A percentile compares a stretch with the other conserved stretches of the same genome.
phyloP scores from a whole-genome alignment of 345 rosid species.

The Lumnitzera racemosa region DNA sequence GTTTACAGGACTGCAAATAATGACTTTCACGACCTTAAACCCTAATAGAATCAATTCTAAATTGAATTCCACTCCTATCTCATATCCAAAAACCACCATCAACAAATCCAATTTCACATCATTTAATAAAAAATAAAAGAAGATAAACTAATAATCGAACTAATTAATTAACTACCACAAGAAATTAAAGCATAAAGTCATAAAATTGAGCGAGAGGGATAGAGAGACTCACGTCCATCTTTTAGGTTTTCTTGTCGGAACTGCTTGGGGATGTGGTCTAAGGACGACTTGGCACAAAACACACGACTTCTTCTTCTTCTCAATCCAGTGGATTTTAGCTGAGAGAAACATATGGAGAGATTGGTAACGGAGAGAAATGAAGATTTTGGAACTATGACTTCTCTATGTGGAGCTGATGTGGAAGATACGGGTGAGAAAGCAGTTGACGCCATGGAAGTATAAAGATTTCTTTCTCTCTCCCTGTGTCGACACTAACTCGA shows the following conservation, averaged over 20 bases:
- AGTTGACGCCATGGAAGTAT: conserved; percentile 43
- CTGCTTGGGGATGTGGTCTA: conserved; percentile 70
- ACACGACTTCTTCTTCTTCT: background rate
- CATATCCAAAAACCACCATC: conserved; percentile 4
- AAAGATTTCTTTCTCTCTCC: no score
- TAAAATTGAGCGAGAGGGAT: background rate
- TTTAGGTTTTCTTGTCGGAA: conserved; percentile 69
- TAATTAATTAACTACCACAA: background rate
- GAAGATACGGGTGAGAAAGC: conserved; percentile 8
- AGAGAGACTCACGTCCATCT: conserved; percentile 57
- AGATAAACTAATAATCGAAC: background rate
- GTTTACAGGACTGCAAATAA: no score
- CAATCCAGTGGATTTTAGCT: background rate
- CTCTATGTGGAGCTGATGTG: conserved; percentile 1
- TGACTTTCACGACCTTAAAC: no score
- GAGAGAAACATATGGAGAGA: background rate
- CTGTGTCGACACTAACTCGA: no score
- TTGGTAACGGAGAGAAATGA: conserved; percentile 4
- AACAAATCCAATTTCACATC: background rate
- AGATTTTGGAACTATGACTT: conserved; percentile 6
- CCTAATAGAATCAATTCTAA: background rate
- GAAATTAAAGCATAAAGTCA: background rate
- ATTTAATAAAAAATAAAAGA: background rate
- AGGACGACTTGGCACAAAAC: conserved; percentile 5
- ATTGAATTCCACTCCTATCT: background rate